Conservation (phyloP, 345 rosid genomes). For the Dovyalis caffra region DNA sequence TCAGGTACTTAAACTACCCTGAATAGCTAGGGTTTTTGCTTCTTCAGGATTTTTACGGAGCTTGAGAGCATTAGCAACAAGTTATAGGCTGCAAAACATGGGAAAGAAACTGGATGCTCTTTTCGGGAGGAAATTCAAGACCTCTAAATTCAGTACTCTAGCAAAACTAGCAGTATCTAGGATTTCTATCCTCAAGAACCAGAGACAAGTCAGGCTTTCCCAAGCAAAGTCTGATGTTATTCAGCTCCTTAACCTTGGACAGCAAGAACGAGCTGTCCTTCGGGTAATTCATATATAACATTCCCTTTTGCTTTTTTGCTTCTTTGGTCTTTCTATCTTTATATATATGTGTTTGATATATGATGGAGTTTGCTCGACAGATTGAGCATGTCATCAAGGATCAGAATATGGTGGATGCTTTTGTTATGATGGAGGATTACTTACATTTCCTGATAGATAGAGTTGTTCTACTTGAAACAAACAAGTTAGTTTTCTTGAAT, state of each 20-base stretch:
- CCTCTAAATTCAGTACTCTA: constrained; percentile 60
- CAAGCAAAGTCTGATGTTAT: constrained; percentile 70
- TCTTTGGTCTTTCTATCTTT: neutral
- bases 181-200: constrained; percentile 65
- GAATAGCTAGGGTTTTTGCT: neutral
- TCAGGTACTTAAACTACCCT: neutral
- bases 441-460: constrained; percentile 63
- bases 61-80: neutral
- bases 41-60: neutral
- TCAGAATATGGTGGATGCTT: constrained; percentile 67
- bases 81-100: constrained; percentile 37
- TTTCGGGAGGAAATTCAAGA: constrained; percentile 62
- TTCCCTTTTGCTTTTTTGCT: neutral
- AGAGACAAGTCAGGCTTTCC: constrained; percentile 49
- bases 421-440: constrained; percentile 58
- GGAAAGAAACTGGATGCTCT: constrained; percentile 80
- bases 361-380: constrained; percentile 27
- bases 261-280: constrained; percentile 70
- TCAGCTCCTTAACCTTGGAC: constrained; percentile 71
- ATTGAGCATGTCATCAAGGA: constrained; percentile 68
- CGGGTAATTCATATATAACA: constrained; percentile 40
- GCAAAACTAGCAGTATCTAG: constrained; percentile 64
- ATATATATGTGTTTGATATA: neutral
- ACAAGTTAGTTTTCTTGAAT: constrained; percentile 30
- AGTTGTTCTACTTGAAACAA: constrained; percentile 56